Evolutionary conservation across 495 filamentous ascomycete species (phyloP), one percentile per base, ranked within the genome.

Genomic region (Penicillium dipodomyicola): DNA sequence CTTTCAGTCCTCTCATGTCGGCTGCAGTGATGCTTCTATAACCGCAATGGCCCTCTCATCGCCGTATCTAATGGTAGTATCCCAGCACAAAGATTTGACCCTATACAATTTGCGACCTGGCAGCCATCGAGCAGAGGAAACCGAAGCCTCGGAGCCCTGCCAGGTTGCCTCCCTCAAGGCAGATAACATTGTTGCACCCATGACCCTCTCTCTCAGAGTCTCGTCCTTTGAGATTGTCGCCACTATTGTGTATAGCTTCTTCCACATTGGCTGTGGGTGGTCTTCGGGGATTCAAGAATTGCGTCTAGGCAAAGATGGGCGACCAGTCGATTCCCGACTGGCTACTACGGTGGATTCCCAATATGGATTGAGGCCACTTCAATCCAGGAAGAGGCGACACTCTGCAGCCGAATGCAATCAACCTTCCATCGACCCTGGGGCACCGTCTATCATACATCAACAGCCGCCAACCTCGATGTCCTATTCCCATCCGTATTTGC

Each of bases 281-380:
- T 90, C 90, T 9, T 79, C 96, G 10, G 92, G 91, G 1, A 83
- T 97, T 19, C 94, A 98, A 72, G 93, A 97, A 67, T 68, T 96
- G 22, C 85, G 86, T 23, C 78, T 96, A 23, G 68, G 72, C 47
- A 73, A 60, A 57, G 67, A 64, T 35, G 85, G 84, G 7, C 68
- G 77, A 29, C 78, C 87, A 40, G 64, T 81, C 32, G 73, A 74
- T 23, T 83, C 85, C 12, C 78, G 85, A 27, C 68, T 89, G 52
- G 76, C 74, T 15, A 77, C 71, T 29, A 79, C 76, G 19, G 72
- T 77, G 37, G 72, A 77, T 55, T 72, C 68, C 2, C 76, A 76
- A 52, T 71, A 74, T 54, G 68, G 67, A 11, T 57, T 61, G 5
- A 15, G 52, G 12, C 81, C 57, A 69, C 72, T 54, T 65, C 82